Evolutionary conservation across 1,139 yeast species (phyloP).

Genomic region (Yamadazyma aaseri): DNA sequence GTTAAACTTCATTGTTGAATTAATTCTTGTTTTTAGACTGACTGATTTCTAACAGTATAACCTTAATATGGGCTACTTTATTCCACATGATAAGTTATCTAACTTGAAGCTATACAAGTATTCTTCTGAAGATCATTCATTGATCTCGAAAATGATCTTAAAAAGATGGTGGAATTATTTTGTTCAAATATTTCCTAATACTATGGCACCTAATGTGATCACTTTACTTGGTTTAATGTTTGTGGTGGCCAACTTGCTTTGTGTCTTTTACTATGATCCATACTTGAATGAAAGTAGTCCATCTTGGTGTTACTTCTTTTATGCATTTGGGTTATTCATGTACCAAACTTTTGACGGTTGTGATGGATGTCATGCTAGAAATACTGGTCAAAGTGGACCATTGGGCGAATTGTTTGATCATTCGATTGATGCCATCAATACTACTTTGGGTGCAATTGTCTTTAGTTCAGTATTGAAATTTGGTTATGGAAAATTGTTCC

Average conservation of each 20-base stretch:
- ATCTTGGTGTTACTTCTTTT: constrained; percentile 77
- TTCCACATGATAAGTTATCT: constrained; percentile 57
- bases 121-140: constrained; percentile 77
- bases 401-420: constrained; percentile 94
- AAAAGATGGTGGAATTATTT: constrained; percentile 79
- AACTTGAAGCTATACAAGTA: constrained; percentile 70
- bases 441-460: constrained; percentile 73
- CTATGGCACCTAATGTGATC: constrained; percentile 88
- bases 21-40: no score
- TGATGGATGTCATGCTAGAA: constrained; percentile 91
- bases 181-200: constrained; percentile 71
- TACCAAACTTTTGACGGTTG: constrained; percentile 97
- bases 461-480: constrained; percentile 72
- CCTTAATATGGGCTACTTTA: constrained; percentile 73
- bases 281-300: constrained; percentile 59
- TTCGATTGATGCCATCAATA: constrained; percentile 87
- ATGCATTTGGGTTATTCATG: constrained; percentile 81
- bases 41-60: no score
- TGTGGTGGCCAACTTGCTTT: constrained; percentile 59
- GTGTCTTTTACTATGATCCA: constrained; percentile 77
- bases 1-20: no score
- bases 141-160: constrained; percentile 69
- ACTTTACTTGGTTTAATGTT: constrained; percentile 78
- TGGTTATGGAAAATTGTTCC: constrained; percentile 64
- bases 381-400: constrained; percentile 94